These are phyloP conservation scores for Phytophthora tubulina DNA, from an alignment of 352 stramenopile genomes.

Conservation along the genomic window DNA sequence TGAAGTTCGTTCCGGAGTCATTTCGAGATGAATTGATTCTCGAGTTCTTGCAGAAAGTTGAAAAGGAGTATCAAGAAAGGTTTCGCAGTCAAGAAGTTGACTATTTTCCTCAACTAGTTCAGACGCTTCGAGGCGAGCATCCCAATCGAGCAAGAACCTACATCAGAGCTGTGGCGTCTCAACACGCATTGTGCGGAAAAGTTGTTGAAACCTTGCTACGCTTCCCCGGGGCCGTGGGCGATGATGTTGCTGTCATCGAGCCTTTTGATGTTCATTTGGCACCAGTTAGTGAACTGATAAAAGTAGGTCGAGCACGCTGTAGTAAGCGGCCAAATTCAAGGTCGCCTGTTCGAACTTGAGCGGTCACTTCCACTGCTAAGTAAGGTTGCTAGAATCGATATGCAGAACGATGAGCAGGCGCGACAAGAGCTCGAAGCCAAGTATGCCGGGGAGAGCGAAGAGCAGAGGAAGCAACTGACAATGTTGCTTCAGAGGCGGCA, in stretches of 20 bases:
- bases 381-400: conserved; percentile 14
- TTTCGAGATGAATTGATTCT: conserved; percentile 51
- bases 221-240: conserved; percentile 53
- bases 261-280: conserved; percentile 53
- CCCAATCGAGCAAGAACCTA: conserved; percentile 67
- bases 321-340: conserved; percentile 23
- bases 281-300: conserved; percentile 57
- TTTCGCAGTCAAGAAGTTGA: conserved; percentile 72
- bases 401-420: conserved; percentile 59
- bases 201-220: conserved; percentile 46
- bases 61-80: conserved; percentile 42
- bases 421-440: conserved; percentile 29
- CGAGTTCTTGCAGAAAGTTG: conserved; percentile 50
- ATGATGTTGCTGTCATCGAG: conserved; percentile 38
- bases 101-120: conserved; percentile 70
- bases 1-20: conserved; percentile 53
- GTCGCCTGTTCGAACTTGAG: conserved; percentile 23
- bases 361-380: background rate
- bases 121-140: conserved; percentile 66
- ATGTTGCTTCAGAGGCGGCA: conserved; percentile 53
- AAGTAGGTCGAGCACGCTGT: conserved; percentile 30
- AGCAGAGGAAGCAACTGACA: conserved; percentile 55
- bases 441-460: conserved; percentile 39
- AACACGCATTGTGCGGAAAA: conserved; percentile 52
- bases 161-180: conserved; percentile 57